Evolutionary conservation across 768 basidiomycete species (phyloP).

Genomic region (Phanerodontia chrysosporium): DNA sequence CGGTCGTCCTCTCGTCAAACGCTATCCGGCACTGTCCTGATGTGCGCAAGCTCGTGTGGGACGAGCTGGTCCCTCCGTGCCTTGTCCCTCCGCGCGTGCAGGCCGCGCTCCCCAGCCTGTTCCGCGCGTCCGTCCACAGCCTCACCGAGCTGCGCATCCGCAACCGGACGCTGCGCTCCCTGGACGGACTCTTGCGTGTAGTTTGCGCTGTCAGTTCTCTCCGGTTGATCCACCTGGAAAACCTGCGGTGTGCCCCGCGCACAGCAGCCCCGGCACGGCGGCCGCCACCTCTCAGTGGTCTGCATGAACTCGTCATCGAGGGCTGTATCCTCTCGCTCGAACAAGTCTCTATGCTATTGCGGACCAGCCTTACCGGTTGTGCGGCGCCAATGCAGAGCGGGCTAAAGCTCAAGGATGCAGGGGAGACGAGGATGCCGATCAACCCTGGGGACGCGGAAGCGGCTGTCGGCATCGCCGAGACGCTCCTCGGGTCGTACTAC

Average conservation of each 20-base stretch:
- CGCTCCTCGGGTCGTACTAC: neutral
- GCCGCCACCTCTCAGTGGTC: neutral
- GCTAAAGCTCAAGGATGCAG: neutral
- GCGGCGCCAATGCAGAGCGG: neutral
- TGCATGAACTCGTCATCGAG: neutral
- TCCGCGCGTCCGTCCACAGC: neutral
- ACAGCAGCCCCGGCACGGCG: no score
- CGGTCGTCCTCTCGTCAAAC: neutral
- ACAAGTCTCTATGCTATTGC: neutral
- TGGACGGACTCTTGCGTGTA: neutral
- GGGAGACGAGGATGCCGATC: neutral
- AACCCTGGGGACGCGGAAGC: neutral
- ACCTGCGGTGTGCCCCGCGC: neutral
- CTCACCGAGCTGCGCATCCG: neutral
- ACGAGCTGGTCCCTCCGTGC: neutral
- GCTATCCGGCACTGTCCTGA: neutral
- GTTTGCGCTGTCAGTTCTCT: neutral
- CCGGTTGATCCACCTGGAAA: neutral
- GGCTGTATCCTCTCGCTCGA: neutral
- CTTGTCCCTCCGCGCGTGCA: neutral
- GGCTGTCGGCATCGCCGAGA: neutral
- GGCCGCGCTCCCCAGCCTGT: neutral
- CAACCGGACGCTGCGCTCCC: neutral
- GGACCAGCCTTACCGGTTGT: neutral
- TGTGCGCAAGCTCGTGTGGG: neutral